phyloP scores from a whole-genome alignment of 352 stramenopile species.

The Pilasporangium apinafurcum region DNA sequence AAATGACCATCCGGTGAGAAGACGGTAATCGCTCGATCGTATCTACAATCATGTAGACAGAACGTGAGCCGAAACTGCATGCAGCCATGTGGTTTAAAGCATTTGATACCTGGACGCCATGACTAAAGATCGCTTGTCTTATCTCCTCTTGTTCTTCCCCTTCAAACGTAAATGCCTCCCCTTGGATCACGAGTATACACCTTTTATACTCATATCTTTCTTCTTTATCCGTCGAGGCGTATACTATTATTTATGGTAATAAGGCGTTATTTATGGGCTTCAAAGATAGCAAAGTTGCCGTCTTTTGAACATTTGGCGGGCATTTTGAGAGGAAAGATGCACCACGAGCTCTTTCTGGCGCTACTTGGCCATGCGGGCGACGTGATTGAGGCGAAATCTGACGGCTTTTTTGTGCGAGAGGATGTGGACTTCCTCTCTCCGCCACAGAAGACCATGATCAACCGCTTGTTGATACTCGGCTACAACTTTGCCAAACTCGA shows the following conservation, averaged over 20 bases:
- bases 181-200: background rate
- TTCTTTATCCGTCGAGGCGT: background rate
- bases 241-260: too few relatives aligned
- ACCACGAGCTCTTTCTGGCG: slow-evolving; percentile 76
- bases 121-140: slow-evolving; percentile 5
- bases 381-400: slow-evolving; percentile 39
- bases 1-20: slow-evolving; percentile 99
- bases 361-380: slow-evolving; percentile 60
- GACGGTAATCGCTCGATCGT: slow-evolving; percentile 99
- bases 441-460: slow-evolving; percentile 44
- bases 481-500: slow-evolving; percentile 41
- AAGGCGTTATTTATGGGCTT: too few relatives aligned
- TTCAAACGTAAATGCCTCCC: background rate
- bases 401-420: slow-evolving; percentile 50
- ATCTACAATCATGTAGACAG: slow-evolving; percentile 55
- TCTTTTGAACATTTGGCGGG: background rate
- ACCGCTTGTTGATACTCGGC: slow-evolving; percentile 51
- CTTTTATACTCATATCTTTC: background rate
- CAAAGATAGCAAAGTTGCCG: background rate
- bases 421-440: slow-evolving; percentile 35
- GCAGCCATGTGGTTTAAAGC: background rate
- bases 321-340: slow-evolving; percentile 23
- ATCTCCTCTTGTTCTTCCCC: background rate
- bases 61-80: background rate
- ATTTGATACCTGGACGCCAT: slow-evolving; percentile 32